A percentile compares a stretch with the other conserved stretches of the same genome.
phyloP scores from a whole-genome alignment of 2,329 filamentous ascomycete species.

The Leptographium radiaticola region DNA sequence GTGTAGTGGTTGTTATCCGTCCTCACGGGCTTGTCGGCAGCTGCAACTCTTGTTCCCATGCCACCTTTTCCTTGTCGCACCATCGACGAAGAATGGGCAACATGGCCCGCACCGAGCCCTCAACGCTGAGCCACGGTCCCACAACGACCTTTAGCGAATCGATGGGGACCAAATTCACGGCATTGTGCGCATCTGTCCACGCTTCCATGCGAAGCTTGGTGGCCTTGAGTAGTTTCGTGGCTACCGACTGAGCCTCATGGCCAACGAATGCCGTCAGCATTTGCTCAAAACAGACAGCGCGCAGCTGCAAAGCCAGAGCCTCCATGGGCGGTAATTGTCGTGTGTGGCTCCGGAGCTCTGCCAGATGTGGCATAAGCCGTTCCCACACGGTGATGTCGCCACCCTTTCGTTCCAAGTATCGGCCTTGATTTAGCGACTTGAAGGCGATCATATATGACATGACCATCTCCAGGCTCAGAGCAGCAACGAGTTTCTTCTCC shows the following conservation, averaged over 20 bases:
- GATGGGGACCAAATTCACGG: constrained; percentile 18
- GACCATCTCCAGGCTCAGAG: constrained; percentile 34
- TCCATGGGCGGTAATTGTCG: constrained; percentile 21
- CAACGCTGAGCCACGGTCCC: constrained; percentile 31
- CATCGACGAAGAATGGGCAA: constrained; percentile 29
- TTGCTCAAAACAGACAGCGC: constrained; percentile 32
- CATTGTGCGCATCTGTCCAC: constrained; percentile 18
- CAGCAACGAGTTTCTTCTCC: constrained; percentile 27
- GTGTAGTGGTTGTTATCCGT: not conserved
- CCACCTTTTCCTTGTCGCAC: constrained; percentile 30
- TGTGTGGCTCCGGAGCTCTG: constrained; percentile 26
- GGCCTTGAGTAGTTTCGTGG: constrained; percentile 15
- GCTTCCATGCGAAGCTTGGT: constrained; percentile 15
- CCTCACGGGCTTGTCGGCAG: constrained; percentile 1
- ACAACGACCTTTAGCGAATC: constrained; percentile 16
- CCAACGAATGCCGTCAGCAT: constrained; percentile 16
- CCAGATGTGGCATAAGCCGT: constrained; percentile 30
- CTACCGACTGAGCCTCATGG: constrained; percentile 19
- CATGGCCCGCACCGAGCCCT: constrained; percentile 27
- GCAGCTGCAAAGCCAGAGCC: constrained; percentile 29
- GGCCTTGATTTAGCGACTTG: constrained; percentile 31
- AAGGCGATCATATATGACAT: constrained; percentile 42
- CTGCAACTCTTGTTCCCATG: constrained; percentile 22
- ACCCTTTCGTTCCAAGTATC: constrained; percentile 28
- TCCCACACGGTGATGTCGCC: constrained; percentile 29